Evolutionary conservation across 164 flowering plant genomes (phyloP), one percentile per base, ranked within the genome.

Genomic region (Vitis amurensis): DNA sequence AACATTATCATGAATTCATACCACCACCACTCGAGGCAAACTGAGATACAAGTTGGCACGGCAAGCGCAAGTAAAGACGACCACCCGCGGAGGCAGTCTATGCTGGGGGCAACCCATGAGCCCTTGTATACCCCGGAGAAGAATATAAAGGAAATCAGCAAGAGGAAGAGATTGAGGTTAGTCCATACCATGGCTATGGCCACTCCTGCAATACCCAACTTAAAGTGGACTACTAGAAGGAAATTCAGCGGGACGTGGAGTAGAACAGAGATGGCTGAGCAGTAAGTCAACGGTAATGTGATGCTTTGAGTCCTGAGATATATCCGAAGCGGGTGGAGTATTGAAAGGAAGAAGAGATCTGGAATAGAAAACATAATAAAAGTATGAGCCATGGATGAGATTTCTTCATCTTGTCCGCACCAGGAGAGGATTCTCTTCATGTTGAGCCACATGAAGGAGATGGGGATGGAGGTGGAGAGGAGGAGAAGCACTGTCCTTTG

Each of bases 11-110:
- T 92, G 78, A 94, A 75, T 65, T 94, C 98, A 51, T 94, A 94
- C 98, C 98, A 94, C 98, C 98, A 94, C 98, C 98, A 94, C 63
- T 94, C 98, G 0, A 94, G 79, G 74, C 98, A 94, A 15, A 94
- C 97, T 0, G 98, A 92, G 10, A 85, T 68, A 59, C 98, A 94
- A 8, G 87, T 92, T 0, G 98, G 98, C 0, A 94, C 55, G 0
- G 98, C 97, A 0, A 94, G 84, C 1, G 85, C 78, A 0, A 94
- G 88, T 59, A 94, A 47, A 9, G 92, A 78, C 0, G 92, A 84
- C 99, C 99, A 95, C 8, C 96, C 97, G 7, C 84, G 63, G 8
- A 92, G 71, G 73, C 97, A 93, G 17, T 92, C 99, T 71, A 75
- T 70, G 76, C 91, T 90, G 3, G 94, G 98, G 2, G 85, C 7